These are phyloP conservation scores for Beauveria rudraprayagi DNA, from an alignment of 2,329 filamentous ascomycete species.

Conservation along the genomic window DNA sequence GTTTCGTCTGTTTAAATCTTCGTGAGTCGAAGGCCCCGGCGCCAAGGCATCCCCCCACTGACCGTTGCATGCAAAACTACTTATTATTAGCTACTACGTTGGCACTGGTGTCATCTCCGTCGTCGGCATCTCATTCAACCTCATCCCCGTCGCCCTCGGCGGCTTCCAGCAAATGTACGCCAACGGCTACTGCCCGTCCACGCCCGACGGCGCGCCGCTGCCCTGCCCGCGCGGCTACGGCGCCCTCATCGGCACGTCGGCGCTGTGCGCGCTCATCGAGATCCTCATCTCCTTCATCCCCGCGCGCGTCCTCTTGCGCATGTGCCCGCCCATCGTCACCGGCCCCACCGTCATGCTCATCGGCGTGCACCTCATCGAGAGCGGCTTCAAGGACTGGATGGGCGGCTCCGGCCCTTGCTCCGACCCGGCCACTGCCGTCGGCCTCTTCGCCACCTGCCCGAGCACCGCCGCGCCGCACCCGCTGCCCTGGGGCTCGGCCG, in stretches of 20 bases:
- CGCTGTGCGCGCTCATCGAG: slow-evolving; percentile 60
- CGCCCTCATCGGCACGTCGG: slow-evolving; percentile 59
- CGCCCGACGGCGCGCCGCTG: slow-evolving; percentile 54
- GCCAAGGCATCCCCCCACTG: no score
- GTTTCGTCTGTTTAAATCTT: slow-evolving; percentile 62
- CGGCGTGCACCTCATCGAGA: slow-evolving; percentile 62
- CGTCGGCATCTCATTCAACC: slow-evolving; percentile 69
- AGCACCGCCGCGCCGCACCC: slow-evolving; percentile 60
- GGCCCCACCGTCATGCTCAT: slow-evolving; percentile 65
- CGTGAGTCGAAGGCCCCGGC: no score
- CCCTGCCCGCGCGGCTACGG: slow-evolving; percentile 74
- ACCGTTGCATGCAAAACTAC: background rate
- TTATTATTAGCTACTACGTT: slow-evolving; percentile 53
- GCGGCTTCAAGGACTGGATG: slow-evolving; percentile 70
- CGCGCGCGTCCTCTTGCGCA: slow-evolving; percentile 56
- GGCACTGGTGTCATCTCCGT: slow-evolving; percentile 76
- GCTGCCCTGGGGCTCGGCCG: slow-evolving; percentile 68
- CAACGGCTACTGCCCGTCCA: slow-evolving; percentile 58
- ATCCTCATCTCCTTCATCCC: slow-evolving; percentile 68
- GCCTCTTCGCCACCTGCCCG: slow-evolving; percentile 58
- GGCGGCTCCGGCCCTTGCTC: slow-evolving; percentile 59
- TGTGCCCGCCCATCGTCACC: slow-evolving; percentile 74
- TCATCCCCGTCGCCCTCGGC: slow-evolving; percentile 65
- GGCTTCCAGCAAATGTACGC: slow-evolving; percentile 71
- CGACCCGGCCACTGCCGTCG: slow-evolving; percentile 35